These are phyloP conservation scores for Pseudocercospora pini-densiflorae DNA, from an alignment of 2,329 filamentous ascomycete species.

Conservation along the genomic window DNA sequence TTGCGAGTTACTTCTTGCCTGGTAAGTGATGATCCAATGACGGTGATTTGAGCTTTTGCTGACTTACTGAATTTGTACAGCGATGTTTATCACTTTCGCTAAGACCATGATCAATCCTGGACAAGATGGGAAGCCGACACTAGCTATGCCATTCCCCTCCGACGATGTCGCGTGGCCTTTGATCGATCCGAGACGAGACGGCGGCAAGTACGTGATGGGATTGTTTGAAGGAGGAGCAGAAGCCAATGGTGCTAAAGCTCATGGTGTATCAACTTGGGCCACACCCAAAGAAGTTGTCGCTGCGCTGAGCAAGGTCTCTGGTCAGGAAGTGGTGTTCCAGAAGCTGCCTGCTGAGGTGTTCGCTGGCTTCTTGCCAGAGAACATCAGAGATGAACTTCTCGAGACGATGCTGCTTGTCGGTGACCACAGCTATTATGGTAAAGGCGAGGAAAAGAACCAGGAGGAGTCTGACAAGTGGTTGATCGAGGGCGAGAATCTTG, in stretches of 20 bases:
- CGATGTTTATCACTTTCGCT: slow-evolving; percentile 19
- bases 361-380: slow-evolving; percentile 31
- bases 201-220: slow-evolving; percentile 37
- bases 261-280: slow-evolving; percentile 36
- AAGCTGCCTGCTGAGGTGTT: slow-evolving; percentile 33
- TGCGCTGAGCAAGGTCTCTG: slow-evolving; percentile 28
- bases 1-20: slow-evolving; percentile 34
- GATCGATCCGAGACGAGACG: slow-evolving; percentile 33
- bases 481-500: slow-evolving; percentile 28
- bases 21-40: neutral
- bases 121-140: neutral
- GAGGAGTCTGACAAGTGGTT: slow-evolving; percentile 33
- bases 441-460: slow-evolving; percentile 35
- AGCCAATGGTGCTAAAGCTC: slow-evolving; percentile 33
- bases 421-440: slow-evolving; percentile 35
- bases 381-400: slow-evolving; percentile 33
- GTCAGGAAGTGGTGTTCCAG: slow-evolving; percentile 33
- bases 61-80: neutral
- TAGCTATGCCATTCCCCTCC: slow-evolving; percentile 32
- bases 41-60: neutral
- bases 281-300: slow-evolving; percentile 36
- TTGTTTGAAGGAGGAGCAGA: slow-evolving; percentile 33
- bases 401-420: slow-evolving; percentile 38
- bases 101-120: slow-evolving; percentile 24
- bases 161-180: slow-evolving; percentile 35